These are phyloP conservation scores for Suillus americanus DNA, from an alignment of 768 basidiomycete genomes.

Conservation along the genomic window DNA sequence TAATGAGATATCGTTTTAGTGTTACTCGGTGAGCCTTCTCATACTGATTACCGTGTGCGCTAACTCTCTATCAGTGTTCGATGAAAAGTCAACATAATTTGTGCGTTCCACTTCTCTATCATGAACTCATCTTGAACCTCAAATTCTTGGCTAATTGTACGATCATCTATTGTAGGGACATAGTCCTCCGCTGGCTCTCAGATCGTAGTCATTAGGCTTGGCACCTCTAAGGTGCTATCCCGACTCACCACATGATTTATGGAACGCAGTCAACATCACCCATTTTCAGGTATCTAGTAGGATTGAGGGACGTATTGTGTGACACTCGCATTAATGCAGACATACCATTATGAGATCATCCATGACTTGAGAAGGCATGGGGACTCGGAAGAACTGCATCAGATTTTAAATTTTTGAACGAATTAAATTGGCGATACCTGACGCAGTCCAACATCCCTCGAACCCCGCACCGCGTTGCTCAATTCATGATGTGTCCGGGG, in stretches of 20 bases:
- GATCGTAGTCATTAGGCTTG: slow-evolving; percentile 73
- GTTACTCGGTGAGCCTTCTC: slow-evolving; percentile 69
- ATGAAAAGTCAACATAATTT: slow-evolving; percentile 96
- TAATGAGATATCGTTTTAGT: slow-evolving; percentile 39
- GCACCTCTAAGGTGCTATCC: neutral
- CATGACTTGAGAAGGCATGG: neutral
- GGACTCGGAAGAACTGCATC: neutral
- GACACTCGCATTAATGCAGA: neutral
- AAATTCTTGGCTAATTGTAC: neutral
- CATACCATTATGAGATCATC: neutral
- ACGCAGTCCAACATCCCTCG: neutral
- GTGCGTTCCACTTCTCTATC: slow-evolving; percentile 39
- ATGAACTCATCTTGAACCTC: neutral
- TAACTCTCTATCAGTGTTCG: slow-evolving; percentile 63
- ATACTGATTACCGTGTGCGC: slow-evolving; percentile 1
- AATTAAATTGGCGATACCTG: neutral
- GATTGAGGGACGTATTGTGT: neutral
- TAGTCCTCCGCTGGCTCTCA: slow-evolving; percentile 86
- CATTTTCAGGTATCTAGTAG: neutral
- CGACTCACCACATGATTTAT: neutral
- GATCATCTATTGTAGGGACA: slow-evolving; percentile 52
- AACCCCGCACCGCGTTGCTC: neutral
- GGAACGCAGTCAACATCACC: neutral
- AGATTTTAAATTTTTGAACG: neutral
- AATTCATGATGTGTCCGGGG: neutral